Evolutionary conservation across 148 eudicot genomes (phyloP).

Genomic region (Limonium bicolor): DNA sequence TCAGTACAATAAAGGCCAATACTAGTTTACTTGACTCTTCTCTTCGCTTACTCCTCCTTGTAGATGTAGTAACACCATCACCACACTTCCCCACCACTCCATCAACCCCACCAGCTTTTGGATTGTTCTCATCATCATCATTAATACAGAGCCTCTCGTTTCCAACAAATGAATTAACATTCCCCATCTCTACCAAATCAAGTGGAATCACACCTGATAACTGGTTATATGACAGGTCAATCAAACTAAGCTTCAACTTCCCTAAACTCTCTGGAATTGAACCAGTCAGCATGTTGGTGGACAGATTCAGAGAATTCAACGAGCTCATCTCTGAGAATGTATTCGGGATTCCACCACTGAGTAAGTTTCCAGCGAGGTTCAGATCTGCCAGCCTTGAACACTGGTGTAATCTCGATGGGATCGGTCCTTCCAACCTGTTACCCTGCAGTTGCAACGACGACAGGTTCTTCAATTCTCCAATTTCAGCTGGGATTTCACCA

Average conservation of each 20-base stretch:
- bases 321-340: conserved; percentile 33
- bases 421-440: conserved; percentile 45
- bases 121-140: conserved; percentile 4
- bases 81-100: conserved; percentile 15
- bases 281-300: conserved; percentile 51
- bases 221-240: conserved; percentile 64
- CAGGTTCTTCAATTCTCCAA: conserved; percentile 44
- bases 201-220: conserved; percentile 54
- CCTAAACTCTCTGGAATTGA: conserved; percentile 41
- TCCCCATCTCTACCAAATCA: conserved; percentile 39
- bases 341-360: conserved; percentile 49
- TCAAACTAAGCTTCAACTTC: conserved; percentile 48
- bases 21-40: conserved; percentile 16
- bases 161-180: conserved; percentile 44
- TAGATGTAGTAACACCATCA: not conserved
- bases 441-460: conserved; percentile 54
- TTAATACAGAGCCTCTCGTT: conserved; percentile 57
- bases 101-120: conserved; percentile 13
- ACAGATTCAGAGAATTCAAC: conserved; percentile 79
- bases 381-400: conserved; percentile 58
- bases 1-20: conserved; percentile 26
- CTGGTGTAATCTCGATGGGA: conserved; percentile 45
- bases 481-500: conserved; percentile 44
- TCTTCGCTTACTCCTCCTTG: conserved; percentile 2
- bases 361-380: conserved; percentile 48